phyloP scores from a whole-genome alignment of 768 basidiomycete genomes.

The Tulasnella sp. region DNA sequence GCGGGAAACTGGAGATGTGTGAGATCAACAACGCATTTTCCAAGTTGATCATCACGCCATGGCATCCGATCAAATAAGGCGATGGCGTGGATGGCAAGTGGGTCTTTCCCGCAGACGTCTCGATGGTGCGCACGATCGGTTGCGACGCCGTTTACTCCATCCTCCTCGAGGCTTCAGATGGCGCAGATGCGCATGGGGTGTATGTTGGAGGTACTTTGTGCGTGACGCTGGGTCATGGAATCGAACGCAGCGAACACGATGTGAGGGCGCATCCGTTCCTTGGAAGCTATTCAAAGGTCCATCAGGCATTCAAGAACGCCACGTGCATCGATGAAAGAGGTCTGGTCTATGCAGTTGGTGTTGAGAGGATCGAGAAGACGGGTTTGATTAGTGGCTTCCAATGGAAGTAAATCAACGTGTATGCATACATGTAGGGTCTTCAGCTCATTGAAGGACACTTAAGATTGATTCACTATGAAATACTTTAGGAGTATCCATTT shows the following conservation, averaged over 20 bases:
- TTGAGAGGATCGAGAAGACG: neutral
- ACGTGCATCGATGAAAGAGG: neutral
- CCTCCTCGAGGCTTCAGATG: conserved; percentile 10
- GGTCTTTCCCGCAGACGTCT: conserved; percentile 19
- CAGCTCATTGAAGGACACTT: too few species aligned
- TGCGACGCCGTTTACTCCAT: conserved; percentile 19
- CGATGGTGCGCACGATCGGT: neutral
- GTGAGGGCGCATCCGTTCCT: conserved; percentile 19
- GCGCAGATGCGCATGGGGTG: conserved; percentile 16
- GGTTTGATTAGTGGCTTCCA: conserved; percentile 9
- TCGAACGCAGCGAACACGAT: conserved; percentile 7
- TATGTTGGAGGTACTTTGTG: conserved; percentile 14
- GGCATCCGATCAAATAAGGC: conserved; percentile 18
- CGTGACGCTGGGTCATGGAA: conserved; percentile 18
- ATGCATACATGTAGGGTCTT: too few species aligned
- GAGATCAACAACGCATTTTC: neutral
- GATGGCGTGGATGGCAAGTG: conserved; percentile 9
- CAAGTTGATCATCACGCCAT: conserved; percentile 16
- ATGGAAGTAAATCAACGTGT: neutral
- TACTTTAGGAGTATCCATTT: too few species aligned
- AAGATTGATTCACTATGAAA: too few species aligned
- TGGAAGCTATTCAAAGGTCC: conserved; percentile 11
- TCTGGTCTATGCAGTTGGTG: conserved; percentile 8
- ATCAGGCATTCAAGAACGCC: conserved; percentile 2
- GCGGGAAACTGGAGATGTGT: conserved; percentile 1